Percentiles rank a stretch among this genome's conserved stretches.
These are phyloP conservation scores for Moringa oleifera DNA, from an alignment of 345 rosid species.

Conservation along the genomic window DNA sequence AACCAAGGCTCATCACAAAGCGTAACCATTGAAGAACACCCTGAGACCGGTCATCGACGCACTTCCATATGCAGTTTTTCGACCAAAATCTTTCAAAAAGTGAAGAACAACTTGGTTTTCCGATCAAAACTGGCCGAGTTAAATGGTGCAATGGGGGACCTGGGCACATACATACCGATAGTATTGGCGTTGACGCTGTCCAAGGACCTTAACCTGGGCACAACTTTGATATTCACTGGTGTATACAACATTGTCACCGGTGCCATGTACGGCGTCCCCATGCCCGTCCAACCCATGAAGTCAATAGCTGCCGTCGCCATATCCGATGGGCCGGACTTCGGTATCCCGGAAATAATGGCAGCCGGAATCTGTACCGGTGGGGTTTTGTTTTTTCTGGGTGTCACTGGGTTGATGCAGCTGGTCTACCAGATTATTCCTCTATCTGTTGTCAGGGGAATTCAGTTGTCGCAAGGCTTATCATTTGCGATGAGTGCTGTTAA, in stretches of 20 bases:
- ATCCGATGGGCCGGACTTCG: conserved; percentile 39
- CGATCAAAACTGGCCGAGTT: conserved; percentile 59
- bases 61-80: too few relatives aligned
- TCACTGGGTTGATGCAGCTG: conserved; percentile 70
- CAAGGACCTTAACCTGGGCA: conserved; percentile 70
- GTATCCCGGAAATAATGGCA: conserved; percentile 74
- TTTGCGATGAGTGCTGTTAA: conserved; percentile 78
- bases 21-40: too few relatives aligned
- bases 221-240: conserved; percentile 72
- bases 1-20: too few relatives aligned
- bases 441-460: conserved; percentile 78
- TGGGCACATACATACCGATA: conserved; percentile 85
- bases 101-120: conserved; percentile 43
- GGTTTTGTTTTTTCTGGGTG: conserved; percentile 52
- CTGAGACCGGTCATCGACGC: too few relatives aligned
- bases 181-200: conserved; percentile 74
- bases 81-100: conserved; percentile 17
- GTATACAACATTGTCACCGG: conserved; percentile 68
- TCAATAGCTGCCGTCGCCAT: conserved; percentile 75
- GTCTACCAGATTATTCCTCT: conserved; percentile 60
- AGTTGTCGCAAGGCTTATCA: conserved; percentile 71
- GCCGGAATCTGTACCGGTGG: conserved; percentile 74
- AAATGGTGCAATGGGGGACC: conserved; percentile 89
- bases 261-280: conserved; percentile 69
- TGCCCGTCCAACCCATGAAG: conserved; percentile 98